Percentiles rank a stretch among this genome's conserved stretches.
Evolutionary conservation across 2,329 filamentous ascomycete species (phyloP).

Genomic region (Diaporthe nobilis): DNA sequence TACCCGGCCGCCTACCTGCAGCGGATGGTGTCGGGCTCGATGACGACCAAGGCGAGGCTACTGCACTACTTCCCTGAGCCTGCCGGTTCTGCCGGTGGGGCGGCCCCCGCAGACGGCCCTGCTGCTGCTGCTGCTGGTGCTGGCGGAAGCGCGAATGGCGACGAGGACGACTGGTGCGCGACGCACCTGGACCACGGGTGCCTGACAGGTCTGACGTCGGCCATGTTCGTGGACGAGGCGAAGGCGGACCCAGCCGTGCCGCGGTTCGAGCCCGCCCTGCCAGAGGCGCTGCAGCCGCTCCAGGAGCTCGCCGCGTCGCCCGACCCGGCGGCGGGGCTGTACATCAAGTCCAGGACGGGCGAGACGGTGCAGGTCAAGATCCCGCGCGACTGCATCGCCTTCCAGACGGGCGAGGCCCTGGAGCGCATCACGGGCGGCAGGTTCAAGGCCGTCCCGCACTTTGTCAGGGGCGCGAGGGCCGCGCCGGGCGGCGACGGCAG

Average conservation of each 20-base stretch:
- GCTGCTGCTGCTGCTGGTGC: slow-evolving; percentile 50
- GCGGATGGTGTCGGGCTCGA: slow-evolving; percentile 86
- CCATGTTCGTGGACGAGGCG: slow-evolving; percentile 93
- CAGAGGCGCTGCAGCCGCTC: slow-evolving; percentile 63
- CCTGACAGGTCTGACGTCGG: slow-evolving; percentile 91
- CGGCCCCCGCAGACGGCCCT: slow-evolving; percentile 47
- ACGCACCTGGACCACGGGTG: slow-evolving; percentile 94
- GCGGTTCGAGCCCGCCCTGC: slow-evolving; percentile 54
- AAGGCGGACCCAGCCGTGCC: slow-evolving; percentile 48
- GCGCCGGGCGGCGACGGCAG: slow-evolving; percentile 57
- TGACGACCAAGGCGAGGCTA: slow-evolving; percentile 90
- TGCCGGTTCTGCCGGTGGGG: slow-evolving; percentile 44
- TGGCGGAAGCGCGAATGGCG: slow-evolving; percentile 52
- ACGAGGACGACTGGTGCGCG: slow-evolving; percentile 93
- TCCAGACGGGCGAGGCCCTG: slow-evolving; percentile 94
- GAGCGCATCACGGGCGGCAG: slow-evolving; percentile 91
- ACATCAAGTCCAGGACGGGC: slow-evolving; percentile 89
- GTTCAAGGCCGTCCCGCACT: slow-evolving; percentile 96
- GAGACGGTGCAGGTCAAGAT: slow-evolving; percentile 92
- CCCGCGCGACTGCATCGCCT: slow-evolving; percentile 90
- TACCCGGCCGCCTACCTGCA: slow-evolving; percentile 88
- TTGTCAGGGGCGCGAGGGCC: slow-evolving; percentile 82
- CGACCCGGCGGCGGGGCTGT: slow-evolving; percentile 89
- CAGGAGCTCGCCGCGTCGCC: slow-evolving; percentile 82
- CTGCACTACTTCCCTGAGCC: slow-evolving; percentile 90